phyloP scores from a whole-genome alignment of 164 flowering plant species.

The Stephania cephalantha region DNA sequence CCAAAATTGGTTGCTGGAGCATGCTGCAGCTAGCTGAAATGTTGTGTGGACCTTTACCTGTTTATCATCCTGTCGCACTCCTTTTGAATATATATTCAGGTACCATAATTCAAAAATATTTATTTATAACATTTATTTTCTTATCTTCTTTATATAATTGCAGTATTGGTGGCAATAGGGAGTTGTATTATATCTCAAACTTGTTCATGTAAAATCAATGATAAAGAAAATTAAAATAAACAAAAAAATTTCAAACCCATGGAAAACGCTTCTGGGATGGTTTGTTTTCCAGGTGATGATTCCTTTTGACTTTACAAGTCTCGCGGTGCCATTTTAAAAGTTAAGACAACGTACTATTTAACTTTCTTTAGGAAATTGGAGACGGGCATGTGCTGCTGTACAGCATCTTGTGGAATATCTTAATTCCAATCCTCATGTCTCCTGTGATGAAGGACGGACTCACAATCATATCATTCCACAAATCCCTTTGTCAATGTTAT shows the following conservation, averaged over 20 bases:
- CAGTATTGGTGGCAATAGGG: slow-evolving; percentile 7
- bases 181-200: neutral
- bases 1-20: slow-evolving; percentile 30
- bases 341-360: neutral
- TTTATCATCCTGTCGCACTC: slow-evolving; percentile 74
- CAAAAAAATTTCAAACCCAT: too few species aligned
- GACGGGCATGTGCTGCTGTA: slow-evolving; percentile 62
- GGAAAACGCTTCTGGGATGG: neutral
- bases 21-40: slow-evolving; percentile 50
- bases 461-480: slow-evolving; percentile 32
- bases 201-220: too few species aligned
- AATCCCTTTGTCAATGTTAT: slow-evolving; percentile 52
- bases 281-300: neutral
- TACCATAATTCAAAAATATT: slow-evolving; percentile 20
- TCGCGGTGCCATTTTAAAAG: neutral
- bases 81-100: slow-evolving; percentile 66
- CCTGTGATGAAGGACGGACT: slow-evolving; percentile 19
- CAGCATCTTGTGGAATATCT: slow-evolving; percentile 57
- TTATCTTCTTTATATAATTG: neutral
- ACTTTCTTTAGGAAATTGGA: slow-evolving; percentile 64
- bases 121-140: neutral
- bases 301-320: neutral
- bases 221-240: too few species aligned
- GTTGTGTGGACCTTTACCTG: slow-evolving; percentile 51
- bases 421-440: slow-evolving; percentile 25